phyloP scores from a whole-genome alignment of 164 flowering plant genomes.

The Paratinospora sagittata region DNA sequence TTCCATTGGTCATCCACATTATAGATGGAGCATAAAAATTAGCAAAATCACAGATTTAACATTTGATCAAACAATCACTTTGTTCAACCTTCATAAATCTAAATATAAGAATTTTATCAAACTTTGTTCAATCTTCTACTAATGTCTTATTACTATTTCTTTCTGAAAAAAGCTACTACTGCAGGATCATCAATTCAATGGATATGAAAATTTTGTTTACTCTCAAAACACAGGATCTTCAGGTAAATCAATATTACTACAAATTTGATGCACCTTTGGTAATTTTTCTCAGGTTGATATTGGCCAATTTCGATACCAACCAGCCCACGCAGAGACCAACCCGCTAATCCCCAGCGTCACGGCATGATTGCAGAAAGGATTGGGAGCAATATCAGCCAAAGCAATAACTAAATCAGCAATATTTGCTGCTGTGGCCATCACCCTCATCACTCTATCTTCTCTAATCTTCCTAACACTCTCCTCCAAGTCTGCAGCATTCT shows the following conservation, averaged over 20 bases:
- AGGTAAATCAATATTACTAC: background rate
- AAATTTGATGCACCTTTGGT: background rate
- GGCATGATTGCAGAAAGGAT: conserved; percentile 77
- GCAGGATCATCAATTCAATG: background rate
- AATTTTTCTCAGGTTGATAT: conserved; percentile 21
- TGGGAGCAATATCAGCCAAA: conserved; percentile 88
- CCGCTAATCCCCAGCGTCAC: conserved; percentile 91
- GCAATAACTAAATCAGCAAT: conserved; percentile 80
- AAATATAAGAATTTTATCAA: background rate
- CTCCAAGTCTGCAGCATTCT: conserved; percentile 28
- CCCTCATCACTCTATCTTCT: conserved; percentile 77
- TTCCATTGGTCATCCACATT: background rate
- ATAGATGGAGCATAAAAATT: background rate
- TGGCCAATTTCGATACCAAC: conserved; percentile 99
- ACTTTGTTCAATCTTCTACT: background rate
- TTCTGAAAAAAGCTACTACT: background rate
- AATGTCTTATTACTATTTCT: background rate
- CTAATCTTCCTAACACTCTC: conserved; percentile 41
- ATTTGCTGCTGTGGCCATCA: conserved; percentile 87
- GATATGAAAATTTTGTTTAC: background rate
- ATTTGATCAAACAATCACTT: background rate
- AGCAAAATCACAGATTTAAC: background rate
- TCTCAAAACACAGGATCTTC: background rate
- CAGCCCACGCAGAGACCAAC: conserved; percentile 97
- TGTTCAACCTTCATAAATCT: background rate